Evolutionary conservation across 352 stramenopile genomes (phyloP).

Genomic region (Globisporangium lucens): DNA sequence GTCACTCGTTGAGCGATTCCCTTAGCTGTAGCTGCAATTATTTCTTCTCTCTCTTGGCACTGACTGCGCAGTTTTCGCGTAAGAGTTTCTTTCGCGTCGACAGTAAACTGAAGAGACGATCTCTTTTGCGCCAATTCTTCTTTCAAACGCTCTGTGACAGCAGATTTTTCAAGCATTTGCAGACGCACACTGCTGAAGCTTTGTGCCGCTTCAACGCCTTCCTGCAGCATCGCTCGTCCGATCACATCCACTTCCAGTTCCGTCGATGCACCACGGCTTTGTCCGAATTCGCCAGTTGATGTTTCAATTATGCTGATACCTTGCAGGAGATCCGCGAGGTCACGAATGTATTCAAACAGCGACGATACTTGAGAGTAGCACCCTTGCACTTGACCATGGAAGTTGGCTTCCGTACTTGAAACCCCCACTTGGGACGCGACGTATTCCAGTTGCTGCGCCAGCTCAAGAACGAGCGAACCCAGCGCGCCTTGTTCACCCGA

Average conservation of each 20-base stretch:
- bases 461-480: slow-evolving; percentile 37
- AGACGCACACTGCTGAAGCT: slow-evolving; percentile 10
- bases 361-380: slow-evolving; percentile 32
- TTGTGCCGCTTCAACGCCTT: slow-evolving; percentile 17
- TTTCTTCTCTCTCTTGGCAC: slow-evolving; percentile 19
- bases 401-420: slow-evolving; percentile 15
- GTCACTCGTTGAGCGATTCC: slow-evolving; percentile 16
- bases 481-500: slow-evolving; percentile 29
- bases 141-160: neutral
- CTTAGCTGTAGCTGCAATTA: slow-evolving; percentile 14
- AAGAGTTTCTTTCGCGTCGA: slow-evolving; percentile 10
- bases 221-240: slow-evolving; percentile 29
- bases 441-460: slow-evolving; percentile 55
- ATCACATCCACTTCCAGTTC: slow-evolving; percentile 50
- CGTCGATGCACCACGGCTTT: slow-evolving; percentile 6
- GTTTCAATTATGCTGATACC: slow-evolving; percentile 49
- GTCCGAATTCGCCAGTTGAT: slow-evolving; percentile 25
- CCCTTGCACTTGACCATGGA: slow-evolving; percentile 32
- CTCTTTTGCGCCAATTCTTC: slow-evolving; percentile 20
- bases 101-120: slow-evolving; percentile 14
- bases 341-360: slow-evolving; percentile 38
- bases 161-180: slow-evolving; percentile 10
- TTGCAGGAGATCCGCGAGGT: slow-evolving; percentile 47
- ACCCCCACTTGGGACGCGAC: slow-evolving; percentile 28
- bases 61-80: slow-evolving; percentile 15